phyloP scores from a whole-genome alignment of 495 filamentous ascomycete genomes.

The Podospora fimiseda region DNA sequence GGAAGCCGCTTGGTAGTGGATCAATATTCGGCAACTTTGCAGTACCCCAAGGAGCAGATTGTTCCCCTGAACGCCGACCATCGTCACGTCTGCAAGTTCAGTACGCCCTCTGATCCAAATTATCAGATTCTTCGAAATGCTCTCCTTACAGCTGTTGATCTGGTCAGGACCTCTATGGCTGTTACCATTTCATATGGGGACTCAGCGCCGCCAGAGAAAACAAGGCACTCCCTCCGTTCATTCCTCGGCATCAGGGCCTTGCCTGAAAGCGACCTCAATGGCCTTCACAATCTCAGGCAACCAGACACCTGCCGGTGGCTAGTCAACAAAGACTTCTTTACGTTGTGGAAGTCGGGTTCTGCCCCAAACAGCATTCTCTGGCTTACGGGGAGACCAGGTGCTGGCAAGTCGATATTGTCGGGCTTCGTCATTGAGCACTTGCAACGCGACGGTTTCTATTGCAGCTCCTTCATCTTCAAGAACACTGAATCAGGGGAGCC shows the following conservation, averaged over 20 bases:
- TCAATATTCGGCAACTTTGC: constrained; percentile 25
- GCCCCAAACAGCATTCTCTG: constrained; percentile 16
- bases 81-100: constrained; percentile 31
- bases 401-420: constrained; percentile 26
- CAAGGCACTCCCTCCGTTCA: background rate
- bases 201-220: background rate
- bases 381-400: constrained; percentile 21
- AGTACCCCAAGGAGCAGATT: constrained; percentile 25
- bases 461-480: constrained; percentile 28
- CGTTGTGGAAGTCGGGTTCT: constrained; percentile 10
- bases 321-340: constrained; percentile 8
- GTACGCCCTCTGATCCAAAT: constrained; percentile 21
- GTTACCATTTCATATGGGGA: no score
- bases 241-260: constrained; percentile 4
- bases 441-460: background rate
- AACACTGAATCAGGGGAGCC: background rate
- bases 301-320: constrained; percentile 27
- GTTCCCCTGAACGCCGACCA: constrained; percentile 29
- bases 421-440: constrained; percentile 22
- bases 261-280: constrained; percentile 15
- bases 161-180: constrained; percentile 14
- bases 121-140: constrained; percentile 27
- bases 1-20: constrained; percentile 27
- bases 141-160: constrained; percentile 22
- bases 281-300: constrained; percentile 10